phyloP scores from a whole-genome alignment of 2,329 filamentous ascomycete species.

The Tolypocladium tropicale region DNA sequence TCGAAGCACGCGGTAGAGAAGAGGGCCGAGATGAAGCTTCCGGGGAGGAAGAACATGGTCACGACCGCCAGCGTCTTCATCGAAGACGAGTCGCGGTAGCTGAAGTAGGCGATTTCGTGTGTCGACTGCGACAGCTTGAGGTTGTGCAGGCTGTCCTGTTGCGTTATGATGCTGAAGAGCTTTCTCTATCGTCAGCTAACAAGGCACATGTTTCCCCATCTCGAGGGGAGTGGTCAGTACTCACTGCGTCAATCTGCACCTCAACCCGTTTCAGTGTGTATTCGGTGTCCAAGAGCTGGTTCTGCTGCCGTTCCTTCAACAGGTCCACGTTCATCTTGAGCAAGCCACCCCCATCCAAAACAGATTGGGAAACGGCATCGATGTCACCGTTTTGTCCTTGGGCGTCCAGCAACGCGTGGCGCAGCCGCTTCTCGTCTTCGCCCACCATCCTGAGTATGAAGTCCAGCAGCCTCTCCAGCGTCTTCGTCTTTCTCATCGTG shows the following conservation, averaged over 20 bases:
- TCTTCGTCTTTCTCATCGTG: conserved; percentile 23
- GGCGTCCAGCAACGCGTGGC: no score
- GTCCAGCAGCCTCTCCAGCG: conserved; percentile 20
- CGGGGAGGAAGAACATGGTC: conserved; percentile 32
- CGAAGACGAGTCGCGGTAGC: conserved; percentile 28
- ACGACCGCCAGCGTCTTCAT: conserved; percentile 33
- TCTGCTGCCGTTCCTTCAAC: conserved; percentile 19
- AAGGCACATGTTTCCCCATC: not conserved
- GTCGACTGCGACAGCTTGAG: conserved; percentile 17
- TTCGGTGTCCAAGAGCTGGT: conserved; percentile 25
- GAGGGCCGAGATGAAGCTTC: conserved; percentile 30
- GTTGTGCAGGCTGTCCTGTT: conserved; percentile 24
- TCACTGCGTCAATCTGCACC: conserved; percentile 28
- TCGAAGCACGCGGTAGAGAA: conserved; percentile 26
- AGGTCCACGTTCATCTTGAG: conserved; percentile 17
- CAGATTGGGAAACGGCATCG: not conserved
- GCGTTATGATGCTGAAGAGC: conserved; percentile 27
- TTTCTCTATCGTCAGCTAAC: conserved; percentile 3
- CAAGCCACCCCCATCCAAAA: conserved; percentile 7
- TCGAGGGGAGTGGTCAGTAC: not conserved
- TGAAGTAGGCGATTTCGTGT: conserved; percentile 22
- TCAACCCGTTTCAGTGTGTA: conserved; percentile 26
- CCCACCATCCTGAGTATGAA: conserved; percentile 14
- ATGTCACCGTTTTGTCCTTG: not conserved
- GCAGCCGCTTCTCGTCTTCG: not conserved